Conservation (phyloP, 202 grass and related monocot species). For the Carex arenaria region DNA sequence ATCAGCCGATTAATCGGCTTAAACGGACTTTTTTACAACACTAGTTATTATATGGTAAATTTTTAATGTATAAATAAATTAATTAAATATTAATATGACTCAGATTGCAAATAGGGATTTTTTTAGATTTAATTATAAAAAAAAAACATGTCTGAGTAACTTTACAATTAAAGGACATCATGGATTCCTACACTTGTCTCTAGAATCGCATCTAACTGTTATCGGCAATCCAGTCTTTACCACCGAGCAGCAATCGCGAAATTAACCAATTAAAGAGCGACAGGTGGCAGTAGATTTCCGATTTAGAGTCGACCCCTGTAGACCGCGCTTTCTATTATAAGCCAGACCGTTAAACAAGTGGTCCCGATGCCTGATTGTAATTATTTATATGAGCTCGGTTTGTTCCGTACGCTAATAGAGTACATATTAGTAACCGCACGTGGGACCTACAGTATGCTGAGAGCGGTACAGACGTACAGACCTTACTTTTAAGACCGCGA, state of each 20-base stretch:
- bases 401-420: neutral
- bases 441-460: neutral
- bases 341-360: constrained; percentile 13
- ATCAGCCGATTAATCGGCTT: too few relatives aligned
- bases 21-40: too few relatives aligned
- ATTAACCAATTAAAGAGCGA: neutral
- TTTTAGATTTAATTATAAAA: neutral
- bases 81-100: neutral
- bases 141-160: neutral
- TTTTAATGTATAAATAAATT: too few relatives aligned
- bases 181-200: constrained; percentile 11
- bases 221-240: neutral
- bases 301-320: neutral
- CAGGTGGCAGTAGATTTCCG: neutral
- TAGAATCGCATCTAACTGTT: neutral
- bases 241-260: neutral
- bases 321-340: neutral
- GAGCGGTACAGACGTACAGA: neutral
- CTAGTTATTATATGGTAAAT: neutral
- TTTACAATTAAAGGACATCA: neutral
- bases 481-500: neutral
- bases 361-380: neutral
- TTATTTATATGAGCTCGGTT: neutral
- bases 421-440: too few relatives aligned
- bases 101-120: neutral